Evolutionary conservation across 805 yeast species (phyloP).

Genomic region (Cyberlindnera samutprakarnensis): DNA sequence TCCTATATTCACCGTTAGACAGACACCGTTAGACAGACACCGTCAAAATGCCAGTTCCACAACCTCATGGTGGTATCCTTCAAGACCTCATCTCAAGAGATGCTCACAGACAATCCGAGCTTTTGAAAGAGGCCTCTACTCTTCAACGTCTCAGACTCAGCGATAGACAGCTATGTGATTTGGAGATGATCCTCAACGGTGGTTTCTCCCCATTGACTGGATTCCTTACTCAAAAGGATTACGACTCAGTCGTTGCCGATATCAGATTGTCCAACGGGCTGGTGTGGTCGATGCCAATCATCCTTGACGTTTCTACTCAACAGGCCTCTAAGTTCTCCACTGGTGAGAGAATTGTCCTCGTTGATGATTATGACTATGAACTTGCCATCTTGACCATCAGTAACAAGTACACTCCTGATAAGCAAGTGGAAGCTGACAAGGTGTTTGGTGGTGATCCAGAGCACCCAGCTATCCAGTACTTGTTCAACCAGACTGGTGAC

Average conservation of each 20-base stretch:
- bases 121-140: constrained; percentile 50
- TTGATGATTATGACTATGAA: constrained; percentile 73
- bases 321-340: constrained; percentile 35
- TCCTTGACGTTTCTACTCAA: constrained; percentile 60
- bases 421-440: constrained; percentile 67
- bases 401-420: constrained; percentile 78
- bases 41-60: constrained; percentile 1
- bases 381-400: constrained; percentile 76
- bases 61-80: constrained; percentile 87
- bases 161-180: constrained; percentile 87
- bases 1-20: no score
- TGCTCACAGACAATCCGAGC: constrained; percentile 44
- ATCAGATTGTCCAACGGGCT: constrained; percentile 70
- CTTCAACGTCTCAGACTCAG: constrained; percentile 47
- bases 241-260: constrained; percentile 53
- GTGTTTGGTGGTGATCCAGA: constrained; percentile 97
- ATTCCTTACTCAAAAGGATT: constrained; percentile 56
- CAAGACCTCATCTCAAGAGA: constrained; percentile 86
- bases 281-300: constrained; percentile 91
- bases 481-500: constrained; percentile 69
- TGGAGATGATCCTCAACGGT: constrained; percentile 87
- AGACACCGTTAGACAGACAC: neutral
- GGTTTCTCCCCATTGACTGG: constrained; percentile 84
- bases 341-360: constrained; percentile 62
- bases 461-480: constrained; percentile 84